phyloP scores from a whole-genome alignment of 768 basidiomycete species.

The Galerina sulciceps region DNA sequence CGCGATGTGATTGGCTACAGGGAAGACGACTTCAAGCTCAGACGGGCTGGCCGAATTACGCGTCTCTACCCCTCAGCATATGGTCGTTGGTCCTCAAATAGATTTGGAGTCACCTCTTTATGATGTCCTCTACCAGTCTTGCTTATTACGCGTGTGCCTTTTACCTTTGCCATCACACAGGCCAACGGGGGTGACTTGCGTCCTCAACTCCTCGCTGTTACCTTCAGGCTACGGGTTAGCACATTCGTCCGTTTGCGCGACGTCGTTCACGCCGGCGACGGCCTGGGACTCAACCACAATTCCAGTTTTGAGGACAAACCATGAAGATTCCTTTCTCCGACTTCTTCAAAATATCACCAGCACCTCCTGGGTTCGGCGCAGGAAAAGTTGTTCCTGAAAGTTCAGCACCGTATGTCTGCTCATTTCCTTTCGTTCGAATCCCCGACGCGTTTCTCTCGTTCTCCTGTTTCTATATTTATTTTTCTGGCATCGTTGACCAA shows the following conservation, averaged over 20 bases:
- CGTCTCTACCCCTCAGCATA: not conserved
- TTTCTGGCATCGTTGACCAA: not conserved
- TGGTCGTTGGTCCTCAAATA: not conserved
- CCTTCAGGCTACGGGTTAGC: too few relatives aligned
- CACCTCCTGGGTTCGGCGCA: slow-evolving; percentile 51
- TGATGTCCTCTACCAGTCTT: not conserved
- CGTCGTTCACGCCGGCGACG: not conserved
- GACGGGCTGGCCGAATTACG: not conserved
- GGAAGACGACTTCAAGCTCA: not conserved
- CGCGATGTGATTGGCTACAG: not conserved
- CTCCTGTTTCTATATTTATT: not conserved
- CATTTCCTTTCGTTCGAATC: not conserved
- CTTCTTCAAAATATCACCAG: slow-evolving; percentile 47
- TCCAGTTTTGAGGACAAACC: not conserved
- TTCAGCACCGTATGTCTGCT: slow-evolving; percentile 35
- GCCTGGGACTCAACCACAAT: not conserved
- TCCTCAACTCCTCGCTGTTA: too few relatives aligned
- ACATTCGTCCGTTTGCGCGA: not conserved
- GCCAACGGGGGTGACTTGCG: too few relatives aligned
- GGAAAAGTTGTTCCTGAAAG: slow-evolving; percentile 49
- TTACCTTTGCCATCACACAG: not conserved
- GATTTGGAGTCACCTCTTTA: not conserved
- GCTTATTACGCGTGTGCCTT: not conserved
- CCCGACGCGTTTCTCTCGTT: not conserved
- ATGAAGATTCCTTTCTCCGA: slow-evolving; percentile 29